Evolutionary conservation across 495 filamentous ascomycete genomes (phyloP).

Genomic region (Elaphomyces granulatus): DNA sequence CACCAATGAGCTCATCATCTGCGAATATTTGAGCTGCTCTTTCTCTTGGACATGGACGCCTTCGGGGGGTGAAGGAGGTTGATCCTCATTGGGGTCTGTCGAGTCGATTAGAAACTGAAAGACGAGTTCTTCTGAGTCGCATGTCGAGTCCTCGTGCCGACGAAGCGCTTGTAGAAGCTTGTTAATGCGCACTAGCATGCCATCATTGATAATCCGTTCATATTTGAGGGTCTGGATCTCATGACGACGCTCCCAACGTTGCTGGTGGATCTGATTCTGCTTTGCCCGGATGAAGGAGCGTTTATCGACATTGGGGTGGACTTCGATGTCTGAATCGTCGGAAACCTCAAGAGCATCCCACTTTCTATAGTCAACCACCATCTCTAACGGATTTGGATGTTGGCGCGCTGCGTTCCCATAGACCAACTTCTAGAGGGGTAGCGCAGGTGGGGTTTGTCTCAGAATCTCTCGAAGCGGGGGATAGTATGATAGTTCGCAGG

Average conservation of each 20-base stretch:
- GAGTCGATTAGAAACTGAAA: conserved; percentile 79
- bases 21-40: conserved; percentile 73
- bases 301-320: conserved; percentile 98
- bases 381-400: conserved; percentile 26
- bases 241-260: conserved; percentile 66
- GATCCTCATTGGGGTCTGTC: conserved; percentile 52
- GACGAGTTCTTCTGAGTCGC: conserved; percentile 64
- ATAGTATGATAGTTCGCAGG: no score
- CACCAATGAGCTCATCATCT: conserved; percentile 86
- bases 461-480: no score
- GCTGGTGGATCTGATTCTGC: conserved; percentile 88
- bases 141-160: conserved; percentile 50
- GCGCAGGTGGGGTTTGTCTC: no score
- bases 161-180: conserved; percentile 57
- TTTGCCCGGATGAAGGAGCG: conserved; percentile 97
- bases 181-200: conserved; percentile 69
- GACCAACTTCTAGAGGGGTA: no score
- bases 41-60: conserved; percentile 62
- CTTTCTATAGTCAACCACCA: conserved; percentile 93
- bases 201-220: conserved; percentile 86
- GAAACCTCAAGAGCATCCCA: conserved; percentile 93
- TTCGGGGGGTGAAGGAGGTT: conserved; percentile 54
- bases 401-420: no score
- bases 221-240: conserved; percentile 87
- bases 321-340: conserved; percentile 95